Conservation (phyloP, 441 rosid genomes). For the Aquilaria agallochum region DNA sequence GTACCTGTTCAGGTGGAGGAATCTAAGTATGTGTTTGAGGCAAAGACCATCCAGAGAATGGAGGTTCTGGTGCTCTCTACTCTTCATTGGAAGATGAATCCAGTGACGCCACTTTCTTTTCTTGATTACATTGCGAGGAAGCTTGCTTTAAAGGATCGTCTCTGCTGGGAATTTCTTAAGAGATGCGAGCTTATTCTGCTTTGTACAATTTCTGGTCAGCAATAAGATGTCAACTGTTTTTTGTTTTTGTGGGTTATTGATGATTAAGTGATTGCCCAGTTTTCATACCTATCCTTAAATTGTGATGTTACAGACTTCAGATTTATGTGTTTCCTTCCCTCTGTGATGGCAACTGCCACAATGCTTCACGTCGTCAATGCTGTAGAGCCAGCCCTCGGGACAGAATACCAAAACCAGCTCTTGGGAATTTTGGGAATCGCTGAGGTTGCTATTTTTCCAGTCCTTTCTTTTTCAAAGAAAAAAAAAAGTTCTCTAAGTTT, state of each 20-base stretch:
- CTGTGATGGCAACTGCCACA: slow-evolving; percentile 55
- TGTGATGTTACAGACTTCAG: slow-evolving; percentile 38
- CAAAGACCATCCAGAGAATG: slow-evolving; percentile 67
- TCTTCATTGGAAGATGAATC: slow-evolving; percentile 76
- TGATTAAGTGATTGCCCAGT: neutral
- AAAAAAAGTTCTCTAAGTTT: neutral
- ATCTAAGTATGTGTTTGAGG: slow-evolving; percentile 46
- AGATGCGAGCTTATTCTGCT: slow-evolving; percentile 45
- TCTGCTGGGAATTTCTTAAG: slow-evolving; percentile 45
- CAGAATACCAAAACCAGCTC: slow-evolving; percentile 37
- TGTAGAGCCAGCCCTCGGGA: slow-evolving; percentile 33
- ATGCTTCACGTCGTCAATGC: slow-evolving; percentile 44
- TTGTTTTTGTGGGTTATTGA: neutral
- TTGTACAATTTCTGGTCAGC: slow-evolving; percentile 42
- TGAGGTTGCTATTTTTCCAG: slow-evolving; percentile 25
- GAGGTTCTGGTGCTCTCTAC: slow-evolving; percentile 73
- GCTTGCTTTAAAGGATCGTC: slow-evolving; percentile 45
- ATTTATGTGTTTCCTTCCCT: slow-evolving; percentile 46
- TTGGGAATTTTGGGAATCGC: slow-evolving; percentile 39
- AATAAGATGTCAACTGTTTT: neutral
- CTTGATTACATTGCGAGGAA: slow-evolving; percentile 57
- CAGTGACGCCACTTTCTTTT: slow-evolving; percentile 61
- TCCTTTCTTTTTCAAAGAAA: neutral
- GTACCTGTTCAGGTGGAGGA: slow-evolving; percentile 50
- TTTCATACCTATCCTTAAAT: neutral